phyloP scores from a whole-genome alignment of 1,139 yeast species.

The Kluyveromyces sp. region DNA sequence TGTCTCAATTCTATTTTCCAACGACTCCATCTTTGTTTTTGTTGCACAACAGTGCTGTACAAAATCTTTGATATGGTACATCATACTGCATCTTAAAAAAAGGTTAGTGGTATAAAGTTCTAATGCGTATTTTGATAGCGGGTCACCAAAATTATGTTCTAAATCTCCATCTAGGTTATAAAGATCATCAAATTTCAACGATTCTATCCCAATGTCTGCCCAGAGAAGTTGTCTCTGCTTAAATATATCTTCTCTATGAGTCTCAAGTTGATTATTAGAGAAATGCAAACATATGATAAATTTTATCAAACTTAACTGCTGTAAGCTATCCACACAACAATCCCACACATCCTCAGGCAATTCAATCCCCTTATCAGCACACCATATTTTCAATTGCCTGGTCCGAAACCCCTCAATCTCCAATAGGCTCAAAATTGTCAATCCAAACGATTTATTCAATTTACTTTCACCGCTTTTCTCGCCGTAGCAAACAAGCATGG shows the following conservation, averaged over 20 bases:
- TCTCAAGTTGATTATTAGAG: conserved; percentile 16
- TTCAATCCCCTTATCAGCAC: background rate
- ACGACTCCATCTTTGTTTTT: conserved; percentile 4
- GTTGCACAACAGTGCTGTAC: conserved; percentile 1
- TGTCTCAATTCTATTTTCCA: background rate
- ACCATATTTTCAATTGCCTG: conserved; percentile 3
- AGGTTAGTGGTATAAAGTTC: conserved; percentile 12
- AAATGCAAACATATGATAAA: conserved; percentile 9
- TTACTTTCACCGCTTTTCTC: background rate
- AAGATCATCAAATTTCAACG: conserved; percentile 10
- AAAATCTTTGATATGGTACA: conserved; percentile 10
- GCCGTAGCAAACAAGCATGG: conserved; percentile 3
- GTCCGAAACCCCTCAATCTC: conserved; percentile 9
- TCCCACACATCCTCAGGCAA: conserved; percentile 6
- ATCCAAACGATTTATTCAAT: conserved; percentile 2
- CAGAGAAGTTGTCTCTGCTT: conserved; percentile 15
- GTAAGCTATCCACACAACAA: background rate
- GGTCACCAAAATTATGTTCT: background rate
- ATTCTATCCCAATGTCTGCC: conserved; percentile 9
- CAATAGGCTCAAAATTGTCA: conserved; percentile 7
- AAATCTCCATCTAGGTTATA: conserved; percentile 6
- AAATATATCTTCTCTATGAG: conserved; percentile 8
- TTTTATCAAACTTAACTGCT: background rate
- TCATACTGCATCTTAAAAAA: conserved; percentile 8
- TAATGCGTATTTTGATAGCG: conserved; percentile 6